Evolutionary conservation across 108 stramenopile genomes (phyloP).

Genomic region (Cyclostephanos tholiformis): DNA sequence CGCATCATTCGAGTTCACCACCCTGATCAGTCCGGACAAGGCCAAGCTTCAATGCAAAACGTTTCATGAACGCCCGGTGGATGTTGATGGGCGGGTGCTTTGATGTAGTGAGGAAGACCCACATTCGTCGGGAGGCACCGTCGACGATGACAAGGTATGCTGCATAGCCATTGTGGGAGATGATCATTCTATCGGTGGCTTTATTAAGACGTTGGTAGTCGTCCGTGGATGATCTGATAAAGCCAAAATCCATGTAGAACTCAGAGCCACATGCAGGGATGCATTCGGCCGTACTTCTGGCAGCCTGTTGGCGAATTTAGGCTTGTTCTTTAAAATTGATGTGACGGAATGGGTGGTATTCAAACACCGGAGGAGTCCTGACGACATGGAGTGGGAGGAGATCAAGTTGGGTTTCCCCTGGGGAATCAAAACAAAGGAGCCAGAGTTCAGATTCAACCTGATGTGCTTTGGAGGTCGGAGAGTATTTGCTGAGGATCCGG

Average conservation of each 20-base stretch:
- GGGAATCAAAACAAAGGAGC: too few relatives aligned
- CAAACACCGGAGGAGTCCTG: too few relatives aligned
- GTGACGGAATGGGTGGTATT: too few relatives aligned
- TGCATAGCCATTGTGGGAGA: neutral
- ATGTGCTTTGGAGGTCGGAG: too few relatives aligned
- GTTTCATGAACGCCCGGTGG: neutral
- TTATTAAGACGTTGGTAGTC: neutral
- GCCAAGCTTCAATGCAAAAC: neutral
- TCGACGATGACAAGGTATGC: neutral
- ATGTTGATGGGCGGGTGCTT: neutral
- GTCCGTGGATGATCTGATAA: neutral
- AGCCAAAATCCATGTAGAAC: neutral
- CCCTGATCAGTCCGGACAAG: neutral
- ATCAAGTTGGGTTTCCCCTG: too few relatives aligned
- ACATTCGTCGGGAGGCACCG: neutral
- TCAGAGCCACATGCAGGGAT: too few relatives aligned
- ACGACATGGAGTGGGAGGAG: too few relatives aligned
- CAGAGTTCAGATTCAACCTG: too few relatives aligned
- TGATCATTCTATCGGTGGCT: neutral
- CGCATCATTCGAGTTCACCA: neutral
- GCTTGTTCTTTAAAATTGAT: too few relatives aligned
- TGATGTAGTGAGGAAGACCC: neutral
- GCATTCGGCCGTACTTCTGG: too few relatives aligned
- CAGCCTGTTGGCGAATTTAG: too few relatives aligned
- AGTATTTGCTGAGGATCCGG: too few relatives aligned